Percentiles rank a stretch among this genome's conserved stretches.
phyloP scores from a whole-genome alignment of 2,329 filamentous ascomycete species.

The Blastomyces percursus region DNA sequence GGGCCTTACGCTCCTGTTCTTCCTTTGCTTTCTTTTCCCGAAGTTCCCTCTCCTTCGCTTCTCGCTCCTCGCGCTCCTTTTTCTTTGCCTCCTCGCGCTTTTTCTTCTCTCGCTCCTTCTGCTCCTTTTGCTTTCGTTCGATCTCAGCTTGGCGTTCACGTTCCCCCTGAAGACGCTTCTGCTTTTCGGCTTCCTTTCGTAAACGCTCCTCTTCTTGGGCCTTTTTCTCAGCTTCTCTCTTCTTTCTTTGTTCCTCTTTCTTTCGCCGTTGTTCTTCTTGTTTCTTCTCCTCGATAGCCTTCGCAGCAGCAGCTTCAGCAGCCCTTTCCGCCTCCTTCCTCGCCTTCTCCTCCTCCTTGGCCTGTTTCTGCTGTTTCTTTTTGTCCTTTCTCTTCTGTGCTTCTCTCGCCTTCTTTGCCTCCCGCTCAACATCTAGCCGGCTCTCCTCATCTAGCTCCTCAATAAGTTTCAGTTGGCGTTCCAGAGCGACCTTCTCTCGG shows the following conservation, averaged over 20 bases:
- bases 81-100: constrained; percentile 60
- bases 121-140: constrained; percentile 72
- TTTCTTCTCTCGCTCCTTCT: constrained; percentile 72
- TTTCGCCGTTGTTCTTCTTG: constrained; percentile 69
- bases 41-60: constrained; percentile 59
- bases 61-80: constrained; percentile 56
- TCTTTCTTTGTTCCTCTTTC: constrained; percentile 82
- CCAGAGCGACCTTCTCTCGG: constrained; percentile 87
- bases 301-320: constrained; percentile 67
- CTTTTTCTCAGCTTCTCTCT: constrained; percentile 81
- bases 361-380: constrained; percentile 76
- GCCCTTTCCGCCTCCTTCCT: constrained; percentile 80
- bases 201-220: constrained; percentile 79
- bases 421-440: constrained; percentile 62
- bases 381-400: constrained; percentile 94
- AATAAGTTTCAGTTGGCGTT: constrained; percentile 80
- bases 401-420: constrained; percentile 87
- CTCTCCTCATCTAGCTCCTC: constrained; percentile 85
- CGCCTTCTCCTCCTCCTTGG: constrained; percentile 81
- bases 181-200: constrained; percentile 75
- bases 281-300: constrained; percentile 65
- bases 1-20: constrained; percentile 48
- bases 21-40: constrained; percentile 55
- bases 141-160: constrained; percentile 73
- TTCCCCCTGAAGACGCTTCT: constrained; percentile 68